A percentile compares a stretch with the other conserved stretches of the same genome.
Evolutionary conservation across 805 yeast genomes (phyloP).

Genomic region (Barnettozyma vustinii): DNA sequence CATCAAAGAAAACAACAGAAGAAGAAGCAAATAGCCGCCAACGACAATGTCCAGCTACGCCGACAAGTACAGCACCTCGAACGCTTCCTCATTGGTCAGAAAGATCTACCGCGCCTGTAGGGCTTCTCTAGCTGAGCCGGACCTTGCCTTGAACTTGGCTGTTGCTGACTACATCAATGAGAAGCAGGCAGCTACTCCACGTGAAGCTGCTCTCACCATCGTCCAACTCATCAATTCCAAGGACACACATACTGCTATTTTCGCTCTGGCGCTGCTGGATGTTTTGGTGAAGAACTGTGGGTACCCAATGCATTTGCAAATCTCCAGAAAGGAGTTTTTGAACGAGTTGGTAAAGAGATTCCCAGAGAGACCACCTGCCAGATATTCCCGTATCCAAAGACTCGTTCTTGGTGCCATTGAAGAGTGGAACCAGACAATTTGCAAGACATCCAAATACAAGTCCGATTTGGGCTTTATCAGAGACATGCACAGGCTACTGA

Average conservation of each 20-base stretch:
- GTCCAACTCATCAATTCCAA: constrained; percentile 77
- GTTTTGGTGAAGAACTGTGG: constrained; percentile 96
- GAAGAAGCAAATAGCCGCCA: not conserved
- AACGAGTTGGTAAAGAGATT: constrained; percentile 89
- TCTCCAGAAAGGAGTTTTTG: constrained; percentile 88
- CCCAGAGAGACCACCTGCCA: constrained; percentile 90
- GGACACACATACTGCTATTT: constrained; percentile 76
- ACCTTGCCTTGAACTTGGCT: constrained; percentile 80
- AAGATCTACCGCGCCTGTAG: constrained; percentile 76
- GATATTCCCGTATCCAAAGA: constrained; percentile 78
- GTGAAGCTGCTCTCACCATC: constrained; percentile 87
- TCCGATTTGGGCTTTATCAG: constrained; percentile 89
- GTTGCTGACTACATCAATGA: constrained; percentile 91
- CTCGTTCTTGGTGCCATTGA: constrained; percentile 85
- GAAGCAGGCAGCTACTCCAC: constrained; percentile 77
- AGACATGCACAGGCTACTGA: constrained; percentile 90
- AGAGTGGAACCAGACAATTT: constrained; percentile 95
- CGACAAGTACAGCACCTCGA: constrained; percentile 19
- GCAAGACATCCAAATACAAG: constrained; percentile 82
- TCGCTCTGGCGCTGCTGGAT: constrained; percentile 80
- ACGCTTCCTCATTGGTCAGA: constrained; percentile 31
- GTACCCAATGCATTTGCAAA: constrained; percentile 92
- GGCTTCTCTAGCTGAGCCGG: constrained; percentile 78
- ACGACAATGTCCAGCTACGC: constrained; percentile 15
- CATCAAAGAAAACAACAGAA: not conserved